A percentile compares a stretch with the other conserved stretches of the same genome.
Conservation (phyloP, 768 basidiomycete species). For the Russula dissimulans region DNA sequence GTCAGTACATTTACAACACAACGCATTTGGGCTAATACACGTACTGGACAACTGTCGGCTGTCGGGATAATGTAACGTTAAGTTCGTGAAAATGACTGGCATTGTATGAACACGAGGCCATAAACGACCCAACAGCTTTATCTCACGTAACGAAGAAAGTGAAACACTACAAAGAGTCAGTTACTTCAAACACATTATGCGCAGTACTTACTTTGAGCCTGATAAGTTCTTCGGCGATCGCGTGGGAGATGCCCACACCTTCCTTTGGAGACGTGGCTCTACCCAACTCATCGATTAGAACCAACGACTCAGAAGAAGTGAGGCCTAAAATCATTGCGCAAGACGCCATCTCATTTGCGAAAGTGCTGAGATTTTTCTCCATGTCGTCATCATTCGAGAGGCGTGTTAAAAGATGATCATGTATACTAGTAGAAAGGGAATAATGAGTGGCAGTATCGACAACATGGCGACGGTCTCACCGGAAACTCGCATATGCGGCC, state of each 20-base stretch:
- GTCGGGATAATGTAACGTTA: constrained; percentile 59
- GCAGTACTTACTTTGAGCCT: constrained; percentile 46
- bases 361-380: constrained; percentile 85
- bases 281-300: constrained; percentile 89
- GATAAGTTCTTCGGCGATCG: constrained; percentile 73
- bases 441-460: not conserved
- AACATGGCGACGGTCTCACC: constrained; percentile 31
- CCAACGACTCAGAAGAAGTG: constrained; percentile 57
- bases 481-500: constrained; percentile 87
- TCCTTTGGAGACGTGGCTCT: constrained; percentile 83
- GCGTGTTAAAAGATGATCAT: constrained; percentile 76
- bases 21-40: constrained; percentile 20
- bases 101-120: not conserved
- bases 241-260: constrained; percentile 75
- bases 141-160: constrained; percentile 86
- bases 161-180: constrained; percentile 44
- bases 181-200: not conserved
- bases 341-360: constrained; percentile 90
- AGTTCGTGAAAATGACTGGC: constrained; percentile 75
- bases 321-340: constrained; percentile 87
- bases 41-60: constrained; percentile 77
- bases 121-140: not conserved
- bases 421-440: constrained; percentile 39
- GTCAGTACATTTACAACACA: not conserved
- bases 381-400: constrained; percentile 92